Percentiles rank a stretch among this genome's conserved stretches.
Conservation (phyloP, 202 grass and related monocot species). For the Digitaria exilis region DNA sequence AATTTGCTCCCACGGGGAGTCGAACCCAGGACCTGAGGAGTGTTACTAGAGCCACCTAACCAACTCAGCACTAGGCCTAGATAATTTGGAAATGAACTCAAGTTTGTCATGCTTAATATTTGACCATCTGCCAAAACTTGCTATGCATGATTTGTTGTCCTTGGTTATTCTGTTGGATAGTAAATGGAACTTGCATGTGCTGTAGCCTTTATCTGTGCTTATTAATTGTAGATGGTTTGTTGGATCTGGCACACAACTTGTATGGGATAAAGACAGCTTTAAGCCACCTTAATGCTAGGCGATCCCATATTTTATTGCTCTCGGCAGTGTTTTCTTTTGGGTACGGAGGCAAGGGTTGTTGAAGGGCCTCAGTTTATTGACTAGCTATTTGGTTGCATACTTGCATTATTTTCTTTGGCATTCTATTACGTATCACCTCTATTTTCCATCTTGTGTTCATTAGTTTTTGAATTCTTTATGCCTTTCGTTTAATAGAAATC, state of each 20-base stretch:
- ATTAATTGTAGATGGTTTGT: slow-evolving; percentile 13
- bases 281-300: neutral
- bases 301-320: neutral
- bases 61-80: no score
- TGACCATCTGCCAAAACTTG: slow-evolving; percentile 20
- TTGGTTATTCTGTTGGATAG: slow-evolving; percentile 26
- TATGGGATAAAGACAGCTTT: neutral
- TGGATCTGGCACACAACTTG: neutral
- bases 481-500: neutral
- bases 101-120: slow-evolving; percentile 26
- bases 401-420: neutral
- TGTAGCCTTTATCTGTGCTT: neutral
- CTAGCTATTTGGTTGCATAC: neutral
- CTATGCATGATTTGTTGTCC: neutral
- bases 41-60: no score
- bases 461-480: neutral
- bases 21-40: no score
- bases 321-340: neutral
- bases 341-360: neutral
- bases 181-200: slow-evolving; percentile 4
- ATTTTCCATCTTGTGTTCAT: neutral
- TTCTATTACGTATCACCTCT: neutral
- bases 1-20: no score
- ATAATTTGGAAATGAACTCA: neutral
- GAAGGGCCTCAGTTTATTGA: slow-evolving; percentile 11